Percentiles rank a stretch among this genome's conserved stretches.
phyloP scores from a whole-genome alignment of 768 basidiomycete species.

The Boletus pseudopeckii region DNA sequence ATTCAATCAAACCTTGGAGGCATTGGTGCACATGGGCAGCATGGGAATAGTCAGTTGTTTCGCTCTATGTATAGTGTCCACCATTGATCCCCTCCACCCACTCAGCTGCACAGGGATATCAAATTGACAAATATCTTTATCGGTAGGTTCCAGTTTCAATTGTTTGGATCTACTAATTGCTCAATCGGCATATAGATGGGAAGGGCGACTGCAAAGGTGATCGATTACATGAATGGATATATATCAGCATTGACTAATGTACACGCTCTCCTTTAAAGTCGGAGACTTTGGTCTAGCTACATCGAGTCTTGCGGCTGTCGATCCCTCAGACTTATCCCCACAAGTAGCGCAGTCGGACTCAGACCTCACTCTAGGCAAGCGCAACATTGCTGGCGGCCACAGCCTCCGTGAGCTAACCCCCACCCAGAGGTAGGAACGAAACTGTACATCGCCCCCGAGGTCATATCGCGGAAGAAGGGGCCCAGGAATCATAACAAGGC shows the following conservation, averaged over 20 bases:
- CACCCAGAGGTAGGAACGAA: slow-evolving; percentile 79
- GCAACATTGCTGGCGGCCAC: not conserved
- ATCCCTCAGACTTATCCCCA: slow-evolving; percentile 63
- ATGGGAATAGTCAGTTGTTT: slow-evolving; percentile 70
- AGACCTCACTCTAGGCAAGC: slow-evolving; percentile 73
- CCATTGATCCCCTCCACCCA: slow-evolving; percentile 24
- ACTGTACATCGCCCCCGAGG: slow-evolving; percentile 91
- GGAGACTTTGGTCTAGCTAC: slow-evolving; percentile 94
- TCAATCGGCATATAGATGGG: slow-evolving; percentile 47
- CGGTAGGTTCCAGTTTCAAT: slow-evolving; percentile 43
- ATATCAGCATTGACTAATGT: not conserved
- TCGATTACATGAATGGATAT: not conserved
- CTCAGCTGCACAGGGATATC: slow-evolving; percentile 79
- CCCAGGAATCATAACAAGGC: slow-evolving; percentile 84
- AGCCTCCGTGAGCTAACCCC: not conserved
- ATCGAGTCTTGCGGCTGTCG: slow-evolving; percentile 73
- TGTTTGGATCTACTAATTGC: not conserved
- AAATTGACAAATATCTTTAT: slow-evolving; percentile 95
- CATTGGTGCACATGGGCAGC: slow-evolving; percentile 84
- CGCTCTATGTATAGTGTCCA: not conserved
- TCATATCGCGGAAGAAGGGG: slow-evolving; percentile 57
- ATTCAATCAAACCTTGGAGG: slow-evolving; percentile 87
- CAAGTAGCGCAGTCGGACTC: slow-evolving; percentile 45
- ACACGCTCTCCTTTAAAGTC: slow-evolving; percentile 40
- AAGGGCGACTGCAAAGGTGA: slow-evolving; percentile 81